These are phyloP conservation scores for Podila epicladia DNA, from an alignment of 192 early-diverging fungal species.

Conservation along the genomic window DNA sequence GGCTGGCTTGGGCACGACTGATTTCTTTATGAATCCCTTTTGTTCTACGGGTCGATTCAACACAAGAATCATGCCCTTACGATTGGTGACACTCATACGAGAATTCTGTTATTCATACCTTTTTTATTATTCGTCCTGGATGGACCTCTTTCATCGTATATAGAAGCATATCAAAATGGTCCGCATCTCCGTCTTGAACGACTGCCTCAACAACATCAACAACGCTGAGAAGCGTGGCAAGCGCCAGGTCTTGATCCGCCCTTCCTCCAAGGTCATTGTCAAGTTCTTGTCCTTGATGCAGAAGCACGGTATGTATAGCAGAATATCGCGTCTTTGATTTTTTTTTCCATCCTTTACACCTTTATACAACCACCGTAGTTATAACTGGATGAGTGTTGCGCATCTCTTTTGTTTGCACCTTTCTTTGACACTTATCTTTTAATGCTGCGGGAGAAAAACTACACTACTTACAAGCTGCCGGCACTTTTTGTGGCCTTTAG, in stretches of 20 bases:
- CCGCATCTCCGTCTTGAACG: slow-evolving; percentile 95
- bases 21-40: slow-evolving; percentile 52
- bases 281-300: slow-evolving; percentile 99
- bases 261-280: slow-evolving; percentile 98
- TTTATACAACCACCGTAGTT: slow-evolving; percentile 59
- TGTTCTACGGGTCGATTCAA: slow-evolving; percentile 1
- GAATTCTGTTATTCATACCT: slow-evolving; percentile 43
- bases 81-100: slow-evolving; percentile 54
- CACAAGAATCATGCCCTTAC: slow-evolving; percentile 9
- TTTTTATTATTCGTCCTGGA: slow-evolving; percentile 12
- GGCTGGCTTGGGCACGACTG: slow-evolving; percentile 38
- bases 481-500: slow-evolving; percentile 43
- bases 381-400: slow-evolving; percentile 78
- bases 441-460: slow-evolving; percentile 73
- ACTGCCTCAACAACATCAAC: slow-evolving; percentile 98
- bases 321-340: background rate
- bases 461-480: slow-evolving; percentile 63
- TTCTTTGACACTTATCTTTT: slow-evolving; percentile 70
- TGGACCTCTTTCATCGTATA: slow-evolving; percentile 3
- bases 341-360: slow-evolving; percentile 1
- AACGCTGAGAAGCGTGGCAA: slow-evolving; percentile 99
- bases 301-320: slow-evolving; percentile 84
- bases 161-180: slow-evolving; percentile 80
- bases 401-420: slow-evolving; percentile 18
- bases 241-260: slow-evolving; percentile 97